Percentiles rank a stretch among this genome's conserved stretches.
These are phyloP conservation scores for Fusarium bactridioides DNA, from an alignment of 2,329 filamentous ascomycete genomes.

Conservation along the genomic window DNA sequence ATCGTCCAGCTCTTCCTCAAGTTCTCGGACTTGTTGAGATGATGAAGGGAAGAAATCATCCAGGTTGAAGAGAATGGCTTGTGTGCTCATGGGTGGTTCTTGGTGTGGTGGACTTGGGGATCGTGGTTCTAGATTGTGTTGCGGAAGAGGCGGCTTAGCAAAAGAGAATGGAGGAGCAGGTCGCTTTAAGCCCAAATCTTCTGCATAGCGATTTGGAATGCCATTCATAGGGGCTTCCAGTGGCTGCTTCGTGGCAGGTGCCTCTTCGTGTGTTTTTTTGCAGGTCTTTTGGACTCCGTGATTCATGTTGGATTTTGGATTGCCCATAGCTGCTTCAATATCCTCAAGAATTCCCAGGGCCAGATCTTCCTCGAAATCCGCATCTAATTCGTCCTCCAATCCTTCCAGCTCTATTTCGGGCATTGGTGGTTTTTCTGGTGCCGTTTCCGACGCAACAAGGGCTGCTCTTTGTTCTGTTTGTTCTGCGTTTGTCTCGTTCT, in stretches of 20 bases:
- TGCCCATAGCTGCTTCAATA: conserved; percentile 29
- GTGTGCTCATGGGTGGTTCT: conserved; percentile 54
- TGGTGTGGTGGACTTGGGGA: conserved; percentile 30
- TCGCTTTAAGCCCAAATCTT: conserved; percentile 32
- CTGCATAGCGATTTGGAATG: conserved; percentile 14
- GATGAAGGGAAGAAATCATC: conserved; percentile 65
- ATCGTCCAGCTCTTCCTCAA: conserved; percentile 50
- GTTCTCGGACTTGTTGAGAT: conserved; percentile 63
- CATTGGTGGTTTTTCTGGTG: not conserved
- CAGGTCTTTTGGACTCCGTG: not conserved
- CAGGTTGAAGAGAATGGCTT: conserved; percentile 60
- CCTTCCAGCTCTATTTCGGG: conserved; percentile 15
- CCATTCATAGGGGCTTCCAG: not conserved
- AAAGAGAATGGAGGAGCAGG: not conserved
- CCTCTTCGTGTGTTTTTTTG: not conserved
- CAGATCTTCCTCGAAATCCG: conserved; percentile 39
- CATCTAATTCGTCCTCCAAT: conserved; percentile 40
- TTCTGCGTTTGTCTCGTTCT: not conserved
- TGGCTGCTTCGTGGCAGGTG: not conserved
- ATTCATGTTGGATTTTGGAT: not conserved
- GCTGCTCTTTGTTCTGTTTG: not conserved
- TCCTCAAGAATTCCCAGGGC: conserved; percentile 38
- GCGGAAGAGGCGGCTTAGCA: not conserved
- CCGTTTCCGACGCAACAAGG: not conserved
- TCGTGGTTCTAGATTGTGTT: conserved; percentile 9